These are phyloP conservation scores for Asparagopsis taxiformis DNA, from an alignment of 31 red algal genomes.

Conservation along the genomic window DNA sequence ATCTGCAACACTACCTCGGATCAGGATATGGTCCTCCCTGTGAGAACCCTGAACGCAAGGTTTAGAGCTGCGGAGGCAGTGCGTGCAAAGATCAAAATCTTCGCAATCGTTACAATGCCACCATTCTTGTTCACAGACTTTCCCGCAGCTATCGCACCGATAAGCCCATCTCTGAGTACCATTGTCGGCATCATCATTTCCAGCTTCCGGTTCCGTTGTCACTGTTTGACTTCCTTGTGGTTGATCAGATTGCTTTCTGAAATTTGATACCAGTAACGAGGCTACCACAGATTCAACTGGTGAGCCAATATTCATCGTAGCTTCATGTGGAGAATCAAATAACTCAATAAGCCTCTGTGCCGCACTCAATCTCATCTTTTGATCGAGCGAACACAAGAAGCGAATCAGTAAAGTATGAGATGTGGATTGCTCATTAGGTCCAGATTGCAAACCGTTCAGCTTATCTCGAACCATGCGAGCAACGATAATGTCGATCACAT, in stretches of 20 bases:
- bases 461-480: slow-evolving; percentile 1
- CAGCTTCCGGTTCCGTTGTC: slow-evolving; percentile 3
- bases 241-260: background rate
- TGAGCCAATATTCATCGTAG: slow-evolving; percentile 11
- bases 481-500: slow-evolving; percentile 47
- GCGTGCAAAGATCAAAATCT: slow-evolving; percentile 85
- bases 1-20: slow-evolving; percentile 48
- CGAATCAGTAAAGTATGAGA: slow-evolving; percentile 7
- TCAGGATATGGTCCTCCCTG: slow-evolving; percentile 34
- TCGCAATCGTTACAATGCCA: slow-evolving; percentile 82
- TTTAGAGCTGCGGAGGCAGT: slow-evolving; percentile 50
- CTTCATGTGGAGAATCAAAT: slow-evolving; percentile 27
- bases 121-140: slow-evolving; percentile 77
- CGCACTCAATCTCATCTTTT: slow-evolving; percentile 36
- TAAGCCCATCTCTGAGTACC: slow-evolving; percentile 70
- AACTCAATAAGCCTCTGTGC: slow-evolving; percentile 60
- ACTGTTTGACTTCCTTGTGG: background rate
- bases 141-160: slow-evolving; percentile 75
- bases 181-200: slow-evolving; percentile 27
- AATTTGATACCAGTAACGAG: background rate
- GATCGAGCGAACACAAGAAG: slow-evolving; percentile 53
- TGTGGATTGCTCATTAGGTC: background rate
- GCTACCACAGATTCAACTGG: slow-evolving; percentile 52
- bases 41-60: slow-evolving; percentile 27
- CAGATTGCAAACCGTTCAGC: background rate